Evolutionary conservation across 129 eudicot genomes (phyloP), one percentile per base, ranked within the genome.

Genomic region (Saussurea involucrata): DNA sequence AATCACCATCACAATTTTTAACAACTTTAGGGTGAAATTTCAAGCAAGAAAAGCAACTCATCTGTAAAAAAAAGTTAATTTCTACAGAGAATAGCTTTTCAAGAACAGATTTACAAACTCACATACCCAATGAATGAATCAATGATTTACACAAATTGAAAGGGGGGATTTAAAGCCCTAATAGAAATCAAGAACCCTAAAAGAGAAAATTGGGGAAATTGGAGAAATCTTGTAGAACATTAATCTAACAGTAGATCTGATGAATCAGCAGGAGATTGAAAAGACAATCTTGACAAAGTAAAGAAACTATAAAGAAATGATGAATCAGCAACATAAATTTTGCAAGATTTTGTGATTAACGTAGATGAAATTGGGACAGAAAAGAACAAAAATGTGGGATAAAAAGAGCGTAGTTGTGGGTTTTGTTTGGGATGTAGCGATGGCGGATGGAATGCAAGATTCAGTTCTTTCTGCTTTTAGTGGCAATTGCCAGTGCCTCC

Each of bases 21-120:
- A 66, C 79, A 66, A 73, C 75, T 66, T 80, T 61, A 20, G 75
- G 68, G 69, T 28, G 42, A 20, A 60, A 68, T 36, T 69, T 74
- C 4, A 80, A 28, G 84, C 84, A 80, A 25, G 80, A 68, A 74
- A 80, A 80, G 63, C 84, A 80, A 80, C 37, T 29, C 84, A 80
- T 80, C 46, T 63, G 37, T 71, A 63, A 33, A 1, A 9, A 46
- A 15, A 10, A 21, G 0, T 20, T 12, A 32, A 32, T 24, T 29
- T 15, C 25, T n/a, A 25, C 27, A 53, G 44, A 55, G 22, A 53
- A 55, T 72, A 18, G 63, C 64, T 42, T 42, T 71, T 71, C 75
- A 42, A 13, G 6, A 27, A 42, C 65, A 44, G 27, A 64, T 42
- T 69, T 17, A 67, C 40, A 55, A 55, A 55, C 27, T 55, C 57